A percentile compares a stretch with the other conserved stretches of the same genome.
phyloP scores from a whole-genome alignment of 345 rosid species.

The Eucalyptus marginata region DNA sequence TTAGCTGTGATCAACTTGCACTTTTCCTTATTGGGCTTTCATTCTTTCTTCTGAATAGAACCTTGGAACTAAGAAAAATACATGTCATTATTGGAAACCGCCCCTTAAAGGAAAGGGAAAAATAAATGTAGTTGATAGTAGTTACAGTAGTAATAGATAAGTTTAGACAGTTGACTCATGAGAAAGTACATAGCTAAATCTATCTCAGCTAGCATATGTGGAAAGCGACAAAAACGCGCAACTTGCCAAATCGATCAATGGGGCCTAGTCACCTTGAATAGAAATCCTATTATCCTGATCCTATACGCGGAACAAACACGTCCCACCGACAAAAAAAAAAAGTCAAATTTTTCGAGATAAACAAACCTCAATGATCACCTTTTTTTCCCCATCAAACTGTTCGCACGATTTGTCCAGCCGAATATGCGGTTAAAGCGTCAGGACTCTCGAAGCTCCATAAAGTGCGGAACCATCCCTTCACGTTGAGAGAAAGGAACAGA shows the following conservation, averaged over 20 bases:
- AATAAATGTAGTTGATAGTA: not conserved
- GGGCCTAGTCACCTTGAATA: not conserved
- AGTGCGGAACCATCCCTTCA: not conserved
- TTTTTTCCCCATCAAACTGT: not conserved
- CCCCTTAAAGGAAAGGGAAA: not conserved
- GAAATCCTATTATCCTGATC: not conserved
- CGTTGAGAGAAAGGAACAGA: not conserved
- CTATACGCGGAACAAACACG: not conserved
- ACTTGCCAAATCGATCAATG: not conserved
- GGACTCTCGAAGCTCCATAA: not conserved
- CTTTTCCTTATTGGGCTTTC: not conserved
- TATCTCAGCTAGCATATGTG: not conserved
- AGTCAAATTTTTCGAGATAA: not conserved
- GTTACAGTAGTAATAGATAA: not conserved
- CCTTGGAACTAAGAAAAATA: not conserved
- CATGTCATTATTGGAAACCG: not conserved
- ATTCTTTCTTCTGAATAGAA: not conserved
- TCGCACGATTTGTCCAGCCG: not conserved
- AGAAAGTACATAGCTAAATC: not conserved
- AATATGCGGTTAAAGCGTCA: not conserved
- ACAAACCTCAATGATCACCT: not conserved
- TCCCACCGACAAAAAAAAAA: not conserved
- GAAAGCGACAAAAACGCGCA: not conserved
- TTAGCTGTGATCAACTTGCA: not conserved
- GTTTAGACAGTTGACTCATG: not conserved